Percentiles rank a stretch among this genome's conserved stretches.
phyloP scores from a whole-genome alignment of 2,329 filamentous ascomycete species.

The Pseudocercospora eumusae region DNA sequence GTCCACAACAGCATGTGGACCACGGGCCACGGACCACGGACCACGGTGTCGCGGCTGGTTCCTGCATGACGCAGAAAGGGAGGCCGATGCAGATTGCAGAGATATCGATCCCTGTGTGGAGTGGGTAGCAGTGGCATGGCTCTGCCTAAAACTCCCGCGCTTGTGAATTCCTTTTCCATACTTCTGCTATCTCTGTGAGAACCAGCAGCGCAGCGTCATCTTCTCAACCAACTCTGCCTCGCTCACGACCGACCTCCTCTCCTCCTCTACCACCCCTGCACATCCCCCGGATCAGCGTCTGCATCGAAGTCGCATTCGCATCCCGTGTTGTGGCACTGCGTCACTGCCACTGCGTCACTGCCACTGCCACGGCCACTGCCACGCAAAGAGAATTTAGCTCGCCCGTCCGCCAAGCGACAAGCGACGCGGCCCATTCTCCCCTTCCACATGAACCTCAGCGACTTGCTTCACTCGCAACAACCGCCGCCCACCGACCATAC shows the following conservation, averaged over 20 bases:
- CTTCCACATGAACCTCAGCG: conserved; percentile 9
- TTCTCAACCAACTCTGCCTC: background rate
- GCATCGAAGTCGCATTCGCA: background rate
- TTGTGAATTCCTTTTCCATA: background rate
- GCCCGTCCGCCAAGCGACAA: background rate
- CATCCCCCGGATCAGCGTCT: conserved; percentile 1
- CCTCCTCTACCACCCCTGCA: background rate
- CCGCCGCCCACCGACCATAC: background rate
- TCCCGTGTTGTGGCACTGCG: conserved; percentile 3
- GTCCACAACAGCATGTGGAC: background rate
- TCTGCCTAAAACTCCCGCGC: background rate
- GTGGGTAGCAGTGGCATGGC: no score
- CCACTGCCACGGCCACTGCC: no score
- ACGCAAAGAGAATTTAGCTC: conserved; percentile 1
- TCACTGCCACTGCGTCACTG: conserved; percentile 6
- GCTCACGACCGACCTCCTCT: background rate
- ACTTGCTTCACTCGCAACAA: conserved; percentile 5
- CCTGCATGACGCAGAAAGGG: conserved; percentile 6
- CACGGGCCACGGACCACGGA: no score
- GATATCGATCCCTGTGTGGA: background rate
- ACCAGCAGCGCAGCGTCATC: background rate
- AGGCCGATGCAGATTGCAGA: background rate
- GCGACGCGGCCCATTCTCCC: background rate
- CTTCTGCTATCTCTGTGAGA: background rate
- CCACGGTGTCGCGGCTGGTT: conserved; percentile 3